These are phyloP conservation scores for Neospermospora avenae DNA, from an alignment of 2,329 filamentous ascomycete genomes.

Conservation along the genomic window DNA sequence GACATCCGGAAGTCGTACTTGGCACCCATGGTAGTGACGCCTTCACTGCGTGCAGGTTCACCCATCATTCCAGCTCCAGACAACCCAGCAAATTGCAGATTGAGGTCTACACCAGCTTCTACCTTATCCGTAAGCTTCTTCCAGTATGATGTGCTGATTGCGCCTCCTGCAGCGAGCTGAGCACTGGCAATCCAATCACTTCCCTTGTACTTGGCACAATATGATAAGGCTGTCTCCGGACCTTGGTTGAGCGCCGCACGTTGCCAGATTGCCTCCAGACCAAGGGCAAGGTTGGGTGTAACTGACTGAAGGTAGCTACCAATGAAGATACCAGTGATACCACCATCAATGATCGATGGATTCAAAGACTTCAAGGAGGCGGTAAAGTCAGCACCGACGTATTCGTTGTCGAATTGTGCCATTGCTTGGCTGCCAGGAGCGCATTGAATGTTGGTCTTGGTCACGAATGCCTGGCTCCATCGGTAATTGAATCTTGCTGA, in stretches of 20 bases:
- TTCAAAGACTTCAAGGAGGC: slow-evolving; percentile 92
- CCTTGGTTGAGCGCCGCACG: slow-evolving; percentile 77
- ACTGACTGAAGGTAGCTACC: slow-evolving; percentile 93
- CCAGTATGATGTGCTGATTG: slow-evolving; percentile 92
- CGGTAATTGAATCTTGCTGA: slow-evolving; percentile 90
- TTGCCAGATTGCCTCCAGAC: slow-evolving; percentile 93
- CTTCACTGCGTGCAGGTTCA: slow-evolving; percentile 74
- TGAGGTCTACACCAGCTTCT: slow-evolving; percentile 93
- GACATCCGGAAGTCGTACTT: slow-evolving; percentile 98
- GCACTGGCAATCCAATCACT: slow-evolving; percentile 90
- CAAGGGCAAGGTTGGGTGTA: slow-evolving; percentile 81
- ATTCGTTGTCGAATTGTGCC: slow-evolving; percentile 93
- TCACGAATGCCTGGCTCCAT: slow-evolving; percentile 75
- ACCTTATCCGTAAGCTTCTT: slow-evolving; percentile 88
- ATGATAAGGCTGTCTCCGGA: slow-evolving; percentile 88
- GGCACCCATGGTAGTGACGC: slow-evolving; percentile 84
- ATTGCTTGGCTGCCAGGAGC: slow-evolving; percentile 79
- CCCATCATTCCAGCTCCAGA: slow-evolving; percentile 69
- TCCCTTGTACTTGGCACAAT: slow-evolving; percentile 87
- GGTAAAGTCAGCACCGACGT: slow-evolving; percentile 88
- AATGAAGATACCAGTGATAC: slow-evolving; percentile 91
- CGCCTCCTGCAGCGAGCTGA: slow-evolving; percentile 78
- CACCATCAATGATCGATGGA: slow-evolving; percentile 89
- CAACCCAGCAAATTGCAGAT: slow-evolving; percentile 72
- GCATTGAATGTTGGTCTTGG: slow-evolving; percentile 86